These are phyloP conservation scores for Apiospora marii DNA, from an alignment of 2,329 filamentous ascomycete species.

Conservation along the genomic window DNA sequence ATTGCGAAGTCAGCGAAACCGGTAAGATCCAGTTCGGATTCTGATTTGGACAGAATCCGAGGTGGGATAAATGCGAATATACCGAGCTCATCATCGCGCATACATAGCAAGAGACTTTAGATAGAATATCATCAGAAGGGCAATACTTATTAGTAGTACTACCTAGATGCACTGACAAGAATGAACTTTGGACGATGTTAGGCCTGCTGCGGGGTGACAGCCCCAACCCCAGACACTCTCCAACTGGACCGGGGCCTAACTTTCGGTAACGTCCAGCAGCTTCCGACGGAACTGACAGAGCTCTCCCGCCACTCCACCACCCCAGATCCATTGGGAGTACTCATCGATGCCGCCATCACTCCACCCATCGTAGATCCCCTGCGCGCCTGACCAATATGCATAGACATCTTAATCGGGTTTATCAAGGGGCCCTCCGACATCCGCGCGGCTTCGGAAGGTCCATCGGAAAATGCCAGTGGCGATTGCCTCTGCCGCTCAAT, in stretches of 20 bases:
- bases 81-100: no score
- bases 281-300: slow-evolving; percentile 3
- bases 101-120: no score
- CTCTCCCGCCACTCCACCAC: not conserved
- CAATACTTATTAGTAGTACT: not conserved
- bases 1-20: not conserved
- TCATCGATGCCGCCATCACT: not conserved
- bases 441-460: not conserved
- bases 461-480: not conserved
- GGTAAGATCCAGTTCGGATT: not conserved
- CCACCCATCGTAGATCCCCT: not conserved
- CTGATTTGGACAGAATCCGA: no score
- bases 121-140: not conserved
- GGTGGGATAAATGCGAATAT: no score
- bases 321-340: not conserved
- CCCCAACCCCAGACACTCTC: not conserved
- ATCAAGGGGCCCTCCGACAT: not conserved
- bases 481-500: slow-evolving; percentile 3
- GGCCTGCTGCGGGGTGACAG: not conserved
- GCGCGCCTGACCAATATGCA: not conserved
- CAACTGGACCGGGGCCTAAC: not conserved
- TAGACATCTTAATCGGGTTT: not conserved
- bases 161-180: not conserved
- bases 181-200: not conserved
- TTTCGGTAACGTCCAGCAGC: not conserved